Evolutionary conservation across 75 land plant species (phyloP).

Genomic region (Pinus tabuliformis): DNA sequence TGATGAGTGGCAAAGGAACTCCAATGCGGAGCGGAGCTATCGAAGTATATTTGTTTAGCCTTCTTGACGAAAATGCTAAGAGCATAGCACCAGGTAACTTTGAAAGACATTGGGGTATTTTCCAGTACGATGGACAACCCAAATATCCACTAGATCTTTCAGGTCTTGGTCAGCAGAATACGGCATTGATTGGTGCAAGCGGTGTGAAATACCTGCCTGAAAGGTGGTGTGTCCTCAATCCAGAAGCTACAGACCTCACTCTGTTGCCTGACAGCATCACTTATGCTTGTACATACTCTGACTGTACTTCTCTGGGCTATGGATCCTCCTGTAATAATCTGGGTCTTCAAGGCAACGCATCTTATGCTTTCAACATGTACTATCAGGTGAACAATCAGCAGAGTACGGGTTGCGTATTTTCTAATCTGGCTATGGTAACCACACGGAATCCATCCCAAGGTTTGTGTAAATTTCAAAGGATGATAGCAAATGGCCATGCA

Average conservation of each 20-base stretch:
- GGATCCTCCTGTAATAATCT: constrained; percentile 52
- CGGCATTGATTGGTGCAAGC: constrained; percentile 19
- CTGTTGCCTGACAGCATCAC: constrained; percentile 34
- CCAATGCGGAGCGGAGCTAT: constrained; percentile 42
- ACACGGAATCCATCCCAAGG: constrained; percentile 43
- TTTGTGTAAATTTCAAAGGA: constrained; percentile 32
- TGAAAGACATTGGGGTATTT: constrained; percentile 87
- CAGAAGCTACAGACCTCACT: constrained; percentile 8
- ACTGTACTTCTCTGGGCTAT: constrained; percentile 58
- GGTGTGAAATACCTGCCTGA: constrained; percentile 37
- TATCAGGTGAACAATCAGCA: constrained; percentile 63
- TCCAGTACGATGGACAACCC: constrained; percentile 52
- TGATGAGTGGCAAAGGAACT: constrained; percentile 44
- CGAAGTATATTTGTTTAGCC: constrained; percentile 65
- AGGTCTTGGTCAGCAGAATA: constrained; percentile 16
- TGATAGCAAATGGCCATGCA: constrained; percentile 5
- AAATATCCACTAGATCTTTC: constrained; percentile 57
- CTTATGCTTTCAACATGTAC: constrained; percentile 77
- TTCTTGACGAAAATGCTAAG: constrained; percentile 78
- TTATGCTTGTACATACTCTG: constrained; percentile 58
- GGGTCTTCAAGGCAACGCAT: constrained; percentile 41
- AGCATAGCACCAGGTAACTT: constrained; percentile 81
- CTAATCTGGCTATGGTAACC: constrained; percentile 22
- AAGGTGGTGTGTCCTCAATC: constrained; percentile 54
- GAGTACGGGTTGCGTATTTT: constrained; percentile 36